Evolutionary conservation across 1,284 basidiomycete genomes (phyloP).

Genomic region (Golubevia sp.): DNA sequence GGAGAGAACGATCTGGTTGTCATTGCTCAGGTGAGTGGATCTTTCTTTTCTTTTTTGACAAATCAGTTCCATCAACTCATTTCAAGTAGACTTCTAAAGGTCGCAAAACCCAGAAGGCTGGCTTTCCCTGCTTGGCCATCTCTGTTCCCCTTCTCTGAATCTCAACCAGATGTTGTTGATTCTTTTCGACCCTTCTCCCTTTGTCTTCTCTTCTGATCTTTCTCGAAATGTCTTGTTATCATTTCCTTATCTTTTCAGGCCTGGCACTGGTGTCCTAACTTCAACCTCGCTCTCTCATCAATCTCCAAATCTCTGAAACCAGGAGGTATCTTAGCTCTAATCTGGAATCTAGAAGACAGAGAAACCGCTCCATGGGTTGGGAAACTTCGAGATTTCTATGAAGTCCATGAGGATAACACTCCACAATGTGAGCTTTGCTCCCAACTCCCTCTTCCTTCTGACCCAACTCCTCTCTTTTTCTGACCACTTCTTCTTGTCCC

Average conservation of each 20-base stretch:
- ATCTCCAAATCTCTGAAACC: constrained; percentile 27
- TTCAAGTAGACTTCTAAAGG: no score
- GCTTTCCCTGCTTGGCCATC: not conserved
- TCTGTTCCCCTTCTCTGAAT: not conserved
- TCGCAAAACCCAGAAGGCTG: no score
- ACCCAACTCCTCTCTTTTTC: not conserved
- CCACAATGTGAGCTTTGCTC: constrained; percentile 30
- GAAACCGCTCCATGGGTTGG: constrained; percentile 46
- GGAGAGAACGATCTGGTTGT: constrained; percentile 34
- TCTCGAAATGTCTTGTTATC: no score
- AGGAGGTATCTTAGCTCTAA: constrained; percentile 37
- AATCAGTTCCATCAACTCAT: no score
- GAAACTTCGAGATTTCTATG: constrained; percentile 42
- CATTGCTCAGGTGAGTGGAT: constrained; percentile 27
- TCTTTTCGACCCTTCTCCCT: not conserved
- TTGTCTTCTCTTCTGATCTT: not conserved
- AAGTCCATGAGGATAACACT: constrained; percentile 37
- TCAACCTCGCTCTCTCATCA: constrained; percentile 24
- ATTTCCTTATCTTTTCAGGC: constrained; percentile 14
- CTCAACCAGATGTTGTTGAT: not conserved
- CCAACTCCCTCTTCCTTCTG: not conserved
- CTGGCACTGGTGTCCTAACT: constrained; percentile 54
- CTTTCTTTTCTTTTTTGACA: no score
- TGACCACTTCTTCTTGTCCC: not conserved
- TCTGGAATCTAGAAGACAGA: constrained; percentile 56